These are phyloP conservation scores for Wickerhamomyces silvicola DNA, from an alignment of 805 yeast species.

Conservation along the genomic window DNA sequence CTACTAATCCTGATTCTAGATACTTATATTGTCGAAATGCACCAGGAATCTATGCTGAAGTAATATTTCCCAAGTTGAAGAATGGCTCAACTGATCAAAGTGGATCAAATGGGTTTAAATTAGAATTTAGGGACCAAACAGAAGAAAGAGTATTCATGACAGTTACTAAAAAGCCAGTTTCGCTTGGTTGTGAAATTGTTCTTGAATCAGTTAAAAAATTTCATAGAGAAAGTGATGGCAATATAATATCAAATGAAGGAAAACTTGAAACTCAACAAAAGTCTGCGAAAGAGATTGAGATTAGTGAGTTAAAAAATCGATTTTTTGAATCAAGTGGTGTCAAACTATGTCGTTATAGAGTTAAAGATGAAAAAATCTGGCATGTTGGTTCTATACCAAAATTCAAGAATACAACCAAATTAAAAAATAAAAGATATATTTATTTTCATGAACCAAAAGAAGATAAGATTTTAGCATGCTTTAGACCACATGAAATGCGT, in stretches of 20 bases:
- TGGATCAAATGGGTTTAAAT: slow-evolving; percentile 25
- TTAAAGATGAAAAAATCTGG: slow-evolving; percentile 27
- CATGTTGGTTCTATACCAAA: slow-evolving; percentile 42
- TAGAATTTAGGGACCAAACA: slow-evolving; percentile 21
- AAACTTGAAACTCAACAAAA: background rate
- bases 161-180: slow-evolving; percentile 7
- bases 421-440: slow-evolving; percentile 23
- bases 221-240: slow-evolving; percentile 10
- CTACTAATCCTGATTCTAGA: slow-evolving; percentile 60
- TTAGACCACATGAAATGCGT: slow-evolving; percentile 28
- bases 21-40: slow-evolving; percentile 55
- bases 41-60: slow-evolving; percentile 53
- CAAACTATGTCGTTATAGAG: slow-evolving; percentile 24
- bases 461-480: slow-evolving; percentile 29
- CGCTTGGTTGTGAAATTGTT: slow-evolving; percentile 7
- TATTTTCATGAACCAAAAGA: slow-evolving; percentile 23
- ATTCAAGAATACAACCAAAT: slow-evolving; percentile 20
- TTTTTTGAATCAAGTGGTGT: slow-evolving; percentile 4
- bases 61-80: slow-evolving; percentile 18
- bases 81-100: slow-evolving; percentile 4
- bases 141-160: slow-evolving; percentile 12
- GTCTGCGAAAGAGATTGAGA: slow-evolving; percentile 2
- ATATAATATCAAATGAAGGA: background rate
- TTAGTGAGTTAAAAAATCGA: slow-evolving; percentile 4
- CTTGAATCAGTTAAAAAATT: slow-evolving; percentile 9